These are phyloP conservation scores for Botrytis aclada DNA, from an alignment of 2,329 filamentous ascomycete species.

Conservation along the genomic window DNA sequence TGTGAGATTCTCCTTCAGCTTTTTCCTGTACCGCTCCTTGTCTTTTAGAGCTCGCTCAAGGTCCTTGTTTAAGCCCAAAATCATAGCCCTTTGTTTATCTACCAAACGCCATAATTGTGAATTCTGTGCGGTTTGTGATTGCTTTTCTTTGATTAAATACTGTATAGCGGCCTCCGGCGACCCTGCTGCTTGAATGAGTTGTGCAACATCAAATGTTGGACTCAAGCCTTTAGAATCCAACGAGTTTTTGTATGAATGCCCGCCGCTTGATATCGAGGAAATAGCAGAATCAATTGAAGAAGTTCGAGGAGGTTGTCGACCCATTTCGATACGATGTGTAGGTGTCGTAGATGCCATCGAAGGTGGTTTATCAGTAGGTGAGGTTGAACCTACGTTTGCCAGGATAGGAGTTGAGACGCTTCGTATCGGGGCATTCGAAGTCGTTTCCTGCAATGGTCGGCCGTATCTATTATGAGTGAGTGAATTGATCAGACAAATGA, in stretches of 20 bases:
- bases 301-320: constrained; percentile 57
- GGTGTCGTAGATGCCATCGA: constrained; percentile 34
- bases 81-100: constrained; percentile 93
- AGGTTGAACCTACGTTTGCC: constrained; percentile 29
- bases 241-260: constrained; percentile 55
- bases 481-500: background rate
- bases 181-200: constrained; percentile 78
- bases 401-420: constrained; percentile 38
- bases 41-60: constrained; percentile 87
- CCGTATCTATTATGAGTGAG: constrained; percentile 25
- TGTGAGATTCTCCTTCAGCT: constrained; percentile 71
- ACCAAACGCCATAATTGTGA: constrained; percentile 91
- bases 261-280: constrained; percentile 66
- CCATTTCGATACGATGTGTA: constrained; percentile 35
- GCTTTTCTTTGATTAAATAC: constrained; percentile 86
- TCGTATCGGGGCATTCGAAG: constrained; percentile 33
- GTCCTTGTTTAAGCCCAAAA: constrained; percentile 90
- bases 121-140: constrained; percentile 84
- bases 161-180: constrained; percentile 86
- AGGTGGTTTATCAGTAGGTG: constrained; percentile 25
- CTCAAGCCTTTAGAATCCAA: constrained; percentile 49
- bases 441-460: constrained; percentile 31
- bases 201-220: constrained; percentile 71
- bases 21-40: constrained; percentile 89
- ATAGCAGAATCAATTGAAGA: constrained; percentile 93